Conservation (phyloP, 768 basidiomycete genomes). For the Cyathus striatus region DNA sequence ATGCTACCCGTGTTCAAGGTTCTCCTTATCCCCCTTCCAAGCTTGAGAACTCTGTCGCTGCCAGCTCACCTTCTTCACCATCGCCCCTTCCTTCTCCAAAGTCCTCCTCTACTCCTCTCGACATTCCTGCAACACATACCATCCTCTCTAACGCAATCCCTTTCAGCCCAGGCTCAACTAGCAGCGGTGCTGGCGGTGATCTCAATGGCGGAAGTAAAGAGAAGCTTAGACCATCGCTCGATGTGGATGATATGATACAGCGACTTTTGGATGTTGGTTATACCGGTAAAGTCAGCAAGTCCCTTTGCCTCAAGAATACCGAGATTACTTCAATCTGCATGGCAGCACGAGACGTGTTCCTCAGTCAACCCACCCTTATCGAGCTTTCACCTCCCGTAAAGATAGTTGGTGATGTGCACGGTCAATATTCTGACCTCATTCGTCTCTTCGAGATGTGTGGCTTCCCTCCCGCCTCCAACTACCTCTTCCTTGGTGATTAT, state of each 20-base stretch:
- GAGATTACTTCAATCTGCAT: slow-evolving; percentile 94
- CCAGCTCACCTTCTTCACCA: slow-evolving; percentile 27
- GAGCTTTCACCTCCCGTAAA: slow-evolving; percentile 98
- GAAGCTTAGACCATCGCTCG: slow-evolving; percentile 67
- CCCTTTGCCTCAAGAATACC: slow-evolving; percentile 89
- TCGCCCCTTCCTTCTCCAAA: slow-evolving; percentile 39
- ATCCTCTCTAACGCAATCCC: slow-evolving; percentile 72
- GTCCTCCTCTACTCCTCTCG: slow-evolving; percentile 50
- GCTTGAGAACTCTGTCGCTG: slow-evolving; percentile 30
- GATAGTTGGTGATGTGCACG: slow-evolving; percentile 99
- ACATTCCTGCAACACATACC: slow-evolving; percentile 77
- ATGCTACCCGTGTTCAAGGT: slow-evolving; percentile 20
- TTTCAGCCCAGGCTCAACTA: slow-evolving; percentile 49
- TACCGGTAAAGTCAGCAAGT: slow-evolving; percentile 96
- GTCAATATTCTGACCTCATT: slow-evolving; percentile 98
- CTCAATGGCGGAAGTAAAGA: slow-evolving; percentile 47
- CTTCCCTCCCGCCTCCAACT: slow-evolving; percentile 95
- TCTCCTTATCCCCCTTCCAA: slow-evolving; percentile 34
- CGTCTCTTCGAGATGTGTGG: slow-evolving; percentile 99
- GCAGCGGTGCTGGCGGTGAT: slow-evolving; percentile 34
- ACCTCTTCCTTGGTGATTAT: slow-evolving; percentile 98
- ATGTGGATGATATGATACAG: slow-evolving; percentile 98
- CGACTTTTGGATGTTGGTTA: slow-evolving; percentile 95
- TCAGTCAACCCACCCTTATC: slow-evolving; percentile 93
- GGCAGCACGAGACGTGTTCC: slow-evolving; percentile 93